Percentiles rank a stretch among this genome's conserved stretches.
Evolutionary conservation across 164 flowering plant genomes (phyloP).

Genomic region (Magnolia officinalis): DNA sequence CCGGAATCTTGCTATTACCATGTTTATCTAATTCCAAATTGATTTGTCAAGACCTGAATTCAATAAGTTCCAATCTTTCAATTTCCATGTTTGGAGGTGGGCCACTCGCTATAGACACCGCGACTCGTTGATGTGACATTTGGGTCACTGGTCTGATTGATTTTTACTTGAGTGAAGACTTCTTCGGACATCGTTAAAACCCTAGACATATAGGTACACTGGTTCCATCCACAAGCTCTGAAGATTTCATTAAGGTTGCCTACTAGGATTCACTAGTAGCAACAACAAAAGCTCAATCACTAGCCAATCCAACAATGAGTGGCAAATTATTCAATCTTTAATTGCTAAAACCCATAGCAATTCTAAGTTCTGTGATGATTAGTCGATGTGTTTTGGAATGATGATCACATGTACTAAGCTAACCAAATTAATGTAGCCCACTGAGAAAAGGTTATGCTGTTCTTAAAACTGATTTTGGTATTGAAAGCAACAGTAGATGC

Average conservation of each 20-base stretch:
- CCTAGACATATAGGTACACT: background rate
- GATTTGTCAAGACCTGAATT: background rate
- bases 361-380: too few species aligned
- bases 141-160: too few species aligned
- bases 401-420: background rate
- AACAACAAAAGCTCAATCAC: too few species aligned
- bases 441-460: background rate
- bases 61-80: background rate
- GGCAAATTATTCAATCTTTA: too few species aligned
- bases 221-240: background rate
- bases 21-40: background rate
- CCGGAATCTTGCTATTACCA: too few species aligned
- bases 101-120: background rate
- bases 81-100: background rate
- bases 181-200: background rate
- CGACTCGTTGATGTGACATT: background rate
- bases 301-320: background rate
- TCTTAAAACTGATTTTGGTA: background rate
- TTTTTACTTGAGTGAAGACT: too few species aligned
- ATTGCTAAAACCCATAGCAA: background rate
- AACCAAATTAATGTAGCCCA: background rate
- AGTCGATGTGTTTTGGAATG: too few species aligned
- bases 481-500: background rate
- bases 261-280: too few species aligned
- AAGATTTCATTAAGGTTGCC: background rate